Evolutionary conservation across 768 basidiomycete genomes (phyloP), one percentile per base, ranked within the genome.

Genomic region (Punctularia strigosozonata): DNA sequence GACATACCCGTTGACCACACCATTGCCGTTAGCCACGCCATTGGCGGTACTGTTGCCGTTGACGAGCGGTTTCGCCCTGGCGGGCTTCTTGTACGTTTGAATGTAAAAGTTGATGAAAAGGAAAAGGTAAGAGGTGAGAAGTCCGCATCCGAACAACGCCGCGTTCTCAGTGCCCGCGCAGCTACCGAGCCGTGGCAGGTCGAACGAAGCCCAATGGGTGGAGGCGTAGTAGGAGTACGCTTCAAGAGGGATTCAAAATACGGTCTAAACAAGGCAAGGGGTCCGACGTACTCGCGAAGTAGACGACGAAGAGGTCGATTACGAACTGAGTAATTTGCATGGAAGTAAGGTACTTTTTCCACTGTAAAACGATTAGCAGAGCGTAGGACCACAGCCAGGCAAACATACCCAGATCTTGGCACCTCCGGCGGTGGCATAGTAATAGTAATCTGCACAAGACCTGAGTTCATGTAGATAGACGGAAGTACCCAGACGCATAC

Each of bases 271-370:
- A 31, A 3, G 38, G n/a, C n/a, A n/a, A n/a, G n/a, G n/a, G n/a
- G n/a, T n/a, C n/a, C n/a, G 6, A 80, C 91, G 50, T 55, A 88
- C 92, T 91, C 54, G 88, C 95, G 49, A 92, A 95, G 70, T 95
- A 98, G 45, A 92, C 87, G 41, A 84, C 63, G 58, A 72, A 73
- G 15, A 99, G 64, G 62, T 99, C 94, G 53, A 98, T 79, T 46
- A 98, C 61, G 57, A 98, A 99, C 63, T 99, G 95, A 18, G 71
- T 71, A 51, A 99, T 99, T 65, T 99, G 95, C 81, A 99, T 83
- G 19, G 73, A 77, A 28, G 95, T 99, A 45, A 98, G 61, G 62
- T 99, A 91, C 61, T 91, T 91, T 70, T 99, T 99, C 95, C 95
- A 99, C 94, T 92, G 51, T n/a, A n/a, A n/a, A n/a, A n/a, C n/a